phyloP scores from a whole-genome alignment of 345 rosid genomes.

The Boechera stricta region DNA sequence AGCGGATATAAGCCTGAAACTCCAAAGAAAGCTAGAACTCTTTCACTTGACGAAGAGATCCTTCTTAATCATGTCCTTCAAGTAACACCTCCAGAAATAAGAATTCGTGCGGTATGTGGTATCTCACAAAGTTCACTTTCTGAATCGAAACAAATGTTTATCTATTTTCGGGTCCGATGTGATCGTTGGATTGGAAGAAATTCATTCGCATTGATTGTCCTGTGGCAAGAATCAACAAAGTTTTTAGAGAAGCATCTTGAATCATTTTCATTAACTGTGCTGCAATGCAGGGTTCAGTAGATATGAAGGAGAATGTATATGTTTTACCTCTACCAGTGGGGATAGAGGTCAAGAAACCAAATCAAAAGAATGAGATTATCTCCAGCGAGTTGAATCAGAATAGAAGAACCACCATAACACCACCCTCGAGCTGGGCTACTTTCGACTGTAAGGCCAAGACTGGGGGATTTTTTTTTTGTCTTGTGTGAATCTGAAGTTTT shows the following conservation, averaged over 20 bases:
- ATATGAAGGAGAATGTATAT: slow-evolving; percentile 49
- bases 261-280: background rate
- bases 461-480: background rate
- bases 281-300: slow-evolving; percentile 55
- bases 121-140: background rate
- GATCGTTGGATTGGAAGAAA: background rate
- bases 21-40: slow-evolving; percentile 52
- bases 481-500: background rate
- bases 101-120: slow-evolving; percentile 57
- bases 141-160: background rate
- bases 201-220: background rate
- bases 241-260: slow-evolving; percentile 6
- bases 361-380: slow-evolving; percentile 36
- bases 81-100: slow-evolving; percentile 47
- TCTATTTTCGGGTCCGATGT: background rate
- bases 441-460: slow-evolving; percentile 61
- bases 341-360: slow-evolving; percentile 29
- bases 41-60: slow-evolving; percentile 72
- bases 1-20: slow-evolving; percentile 43
- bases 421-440: slow-evolving; percentile 68
- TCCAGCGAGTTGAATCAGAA: slow-evolving; percentile 27
- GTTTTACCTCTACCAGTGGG: slow-evolving; percentile 40
- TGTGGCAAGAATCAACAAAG: background rate
- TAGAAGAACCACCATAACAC: slow-evolving; percentile 43
- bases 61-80: slow-evolving; percentile 52